Percentiles rank a stretch among this genome's conserved stretches.
Conservation (phyloP, 192 early-diverging fungal species). For the Obelidium mucronatum region DNA sequence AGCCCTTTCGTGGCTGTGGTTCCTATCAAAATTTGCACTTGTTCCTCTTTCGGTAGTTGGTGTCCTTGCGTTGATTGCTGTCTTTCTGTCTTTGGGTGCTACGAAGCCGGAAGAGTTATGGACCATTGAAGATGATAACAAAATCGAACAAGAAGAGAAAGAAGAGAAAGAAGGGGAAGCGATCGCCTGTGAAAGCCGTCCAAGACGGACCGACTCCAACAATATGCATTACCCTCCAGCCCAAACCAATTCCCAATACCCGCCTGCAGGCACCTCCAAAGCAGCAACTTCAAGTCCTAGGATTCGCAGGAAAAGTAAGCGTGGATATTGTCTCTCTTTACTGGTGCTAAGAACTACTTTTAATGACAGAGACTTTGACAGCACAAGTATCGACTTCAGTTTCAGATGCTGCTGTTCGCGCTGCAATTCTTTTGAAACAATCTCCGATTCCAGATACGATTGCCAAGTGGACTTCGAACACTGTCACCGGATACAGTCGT, state of each 20-base stretch:
- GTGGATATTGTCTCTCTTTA: background rate
- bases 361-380: background rate
- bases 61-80: background rate
- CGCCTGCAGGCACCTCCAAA: background rate
- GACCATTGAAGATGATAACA: background rate
- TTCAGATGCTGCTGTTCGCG: conserved; percentile 33
- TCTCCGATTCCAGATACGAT: conserved; percentile 50
- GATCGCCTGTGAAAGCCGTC: background rate
- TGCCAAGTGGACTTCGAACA: conserved; percentile 24
- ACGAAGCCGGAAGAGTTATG: background rate
- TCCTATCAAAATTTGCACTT: background rate
- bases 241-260: background rate
- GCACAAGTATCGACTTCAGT: conserved; percentile 18
- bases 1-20: background rate
- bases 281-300: background rate
- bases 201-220: background rate
- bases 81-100: background rate
- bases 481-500: conserved; percentile 42
- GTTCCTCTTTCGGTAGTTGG: conserved; percentile 20
- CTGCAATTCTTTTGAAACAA: conserved; percentile 50
- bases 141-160: too few species aligned
- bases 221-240: background rate
- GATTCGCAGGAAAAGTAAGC: background rate
- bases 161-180: too few species aligned
- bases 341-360: too few species aligned